These are phyloP conservation scores for Datisca glomerata DNA, from an alignment of 306 rosid species.

Conservation along the genomic window DNA sequence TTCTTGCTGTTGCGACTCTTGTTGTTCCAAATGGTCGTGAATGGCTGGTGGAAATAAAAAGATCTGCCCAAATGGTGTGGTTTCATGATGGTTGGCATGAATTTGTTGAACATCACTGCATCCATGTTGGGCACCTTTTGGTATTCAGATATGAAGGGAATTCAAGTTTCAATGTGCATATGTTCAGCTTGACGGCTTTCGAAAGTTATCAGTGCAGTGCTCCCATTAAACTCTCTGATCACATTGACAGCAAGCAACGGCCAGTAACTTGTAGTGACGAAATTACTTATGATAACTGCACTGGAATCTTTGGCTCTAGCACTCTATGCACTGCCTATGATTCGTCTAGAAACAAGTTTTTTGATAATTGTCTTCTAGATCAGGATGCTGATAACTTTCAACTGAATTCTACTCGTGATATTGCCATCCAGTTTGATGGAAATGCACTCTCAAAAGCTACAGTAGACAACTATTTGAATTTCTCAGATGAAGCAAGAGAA, in stretches of 20 bases:
- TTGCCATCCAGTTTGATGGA: slow-evolving; percentile 54
- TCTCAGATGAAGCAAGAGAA: too few species aligned
- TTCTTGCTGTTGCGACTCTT: slow-evolving; percentile 37
- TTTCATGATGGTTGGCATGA: slow-evolving; percentile 68
- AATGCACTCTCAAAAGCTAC: slow-evolving; percentile 44
- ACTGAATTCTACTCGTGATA: slow-evolving; percentile 36
- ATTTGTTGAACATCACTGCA: slow-evolving; percentile 45
- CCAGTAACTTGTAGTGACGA: too few species aligned
- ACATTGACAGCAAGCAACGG: too few species aligned
- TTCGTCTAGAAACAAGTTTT: slow-evolving; percentile 32
- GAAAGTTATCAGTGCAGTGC: slow-evolving; percentile 48
- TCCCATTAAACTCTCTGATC: too few species aligned
- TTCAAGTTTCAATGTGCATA: slow-evolving; percentile 48
- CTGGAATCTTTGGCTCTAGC: slow-evolving; percentile 20
- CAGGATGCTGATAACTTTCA: slow-evolving; percentile 16
- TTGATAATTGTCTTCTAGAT: too few species aligned
- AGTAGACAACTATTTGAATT: too few species aligned
- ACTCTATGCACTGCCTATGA: slow-evolving; percentile 17
- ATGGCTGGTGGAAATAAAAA: slow-evolving; percentile 60
- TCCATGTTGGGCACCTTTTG: slow-evolving; percentile 53
- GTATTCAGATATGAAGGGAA: slow-evolving; percentile 65
- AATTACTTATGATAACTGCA: slow-evolving; percentile 60
- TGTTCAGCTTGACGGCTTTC: slow-evolving; percentile 43
- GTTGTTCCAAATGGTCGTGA: slow-evolving; percentile 55
- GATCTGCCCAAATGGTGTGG: slow-evolving; percentile 42